phyloP scores from a whole-genome alignment of 73 alveolate genomes.

The Durusdinium trenchii region DNA sequence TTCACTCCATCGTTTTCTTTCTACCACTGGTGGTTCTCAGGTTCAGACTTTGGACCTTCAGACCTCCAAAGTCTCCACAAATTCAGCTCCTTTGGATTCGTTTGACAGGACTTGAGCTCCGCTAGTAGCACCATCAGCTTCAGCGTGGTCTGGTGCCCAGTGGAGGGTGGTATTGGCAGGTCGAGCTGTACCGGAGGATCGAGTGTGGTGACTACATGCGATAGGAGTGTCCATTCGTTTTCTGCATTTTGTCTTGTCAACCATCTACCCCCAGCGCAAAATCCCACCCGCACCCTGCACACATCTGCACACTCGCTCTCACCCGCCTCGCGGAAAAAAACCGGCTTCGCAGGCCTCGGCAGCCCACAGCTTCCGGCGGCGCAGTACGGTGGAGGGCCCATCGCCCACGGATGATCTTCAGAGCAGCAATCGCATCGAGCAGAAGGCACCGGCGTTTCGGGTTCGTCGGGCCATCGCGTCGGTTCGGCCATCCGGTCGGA shows the following conservation, averaged over 20 bases:
- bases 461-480: no score
- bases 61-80: not conserved
- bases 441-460: not conserved
- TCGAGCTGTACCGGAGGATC: no score
- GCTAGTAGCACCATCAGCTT: constrained; percentile 33
- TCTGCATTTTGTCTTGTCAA: no score
- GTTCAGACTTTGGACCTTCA: not conserved
- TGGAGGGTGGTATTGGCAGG: no score
- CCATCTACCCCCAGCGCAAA: no score
- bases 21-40: no score
- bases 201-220: no score
- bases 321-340: not conserved
- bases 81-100: not conserved
- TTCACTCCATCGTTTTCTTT: no score
- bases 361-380: constrained; percentile 1
- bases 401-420: not conserved
- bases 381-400: constrained; percentile 1
- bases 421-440: constrained; percentile 23
- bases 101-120: constrained; percentile 54
- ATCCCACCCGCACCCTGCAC: no score
- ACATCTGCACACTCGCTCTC: not conserved
- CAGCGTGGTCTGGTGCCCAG: no score
- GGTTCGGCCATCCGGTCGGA: no score
- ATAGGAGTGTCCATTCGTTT: no score
- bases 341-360: not conserved